Evolutionary conservation across 23 red algal genomes (phyloP).

Genomic region (Gracilariopsis chorda): DNA sequence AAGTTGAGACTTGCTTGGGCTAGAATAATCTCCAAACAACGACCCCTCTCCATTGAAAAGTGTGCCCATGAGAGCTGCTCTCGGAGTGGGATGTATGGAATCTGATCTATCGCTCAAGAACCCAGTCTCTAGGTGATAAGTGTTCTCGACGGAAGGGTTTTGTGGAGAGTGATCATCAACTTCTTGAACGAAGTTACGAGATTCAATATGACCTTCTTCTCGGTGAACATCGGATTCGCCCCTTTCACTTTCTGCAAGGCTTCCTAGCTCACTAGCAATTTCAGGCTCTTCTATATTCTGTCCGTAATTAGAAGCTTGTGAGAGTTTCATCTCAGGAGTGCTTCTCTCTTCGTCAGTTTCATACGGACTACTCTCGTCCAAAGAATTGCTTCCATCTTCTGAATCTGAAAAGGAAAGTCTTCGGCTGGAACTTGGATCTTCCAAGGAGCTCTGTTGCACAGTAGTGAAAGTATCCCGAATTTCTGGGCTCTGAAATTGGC

Average conservation of each 20-base stretch:
- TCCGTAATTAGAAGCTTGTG: background rate
- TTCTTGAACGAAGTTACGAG: no score
- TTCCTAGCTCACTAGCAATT: no score
- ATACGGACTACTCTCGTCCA: background rate
- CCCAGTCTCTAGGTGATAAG: no score
- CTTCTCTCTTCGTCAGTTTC: background rate
- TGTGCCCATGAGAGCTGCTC: no score
- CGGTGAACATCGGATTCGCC: no score
- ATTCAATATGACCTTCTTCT: no score
- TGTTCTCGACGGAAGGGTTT: no score
- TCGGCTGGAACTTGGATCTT: background rate
- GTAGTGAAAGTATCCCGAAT: background rate
- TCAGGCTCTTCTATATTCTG: background rate
- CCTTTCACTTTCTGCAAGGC: no score
- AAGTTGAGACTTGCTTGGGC: background rate
- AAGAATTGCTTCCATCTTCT: background rate
- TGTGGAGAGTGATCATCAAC: no score
- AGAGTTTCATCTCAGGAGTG: background rate
- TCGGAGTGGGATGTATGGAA: no score
- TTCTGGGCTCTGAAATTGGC: constrained; percentile 18
- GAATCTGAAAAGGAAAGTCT: background rate
- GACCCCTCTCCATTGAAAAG: background rate
- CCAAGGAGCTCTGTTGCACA: background rate
- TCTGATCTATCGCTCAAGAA: no score
- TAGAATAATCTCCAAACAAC: background rate